Evolutionary conservation across 352 stramenopile species (phyloP), one percentile per base, ranked within the genome.

Genomic region (Thalassiosira hispida): DNA sequence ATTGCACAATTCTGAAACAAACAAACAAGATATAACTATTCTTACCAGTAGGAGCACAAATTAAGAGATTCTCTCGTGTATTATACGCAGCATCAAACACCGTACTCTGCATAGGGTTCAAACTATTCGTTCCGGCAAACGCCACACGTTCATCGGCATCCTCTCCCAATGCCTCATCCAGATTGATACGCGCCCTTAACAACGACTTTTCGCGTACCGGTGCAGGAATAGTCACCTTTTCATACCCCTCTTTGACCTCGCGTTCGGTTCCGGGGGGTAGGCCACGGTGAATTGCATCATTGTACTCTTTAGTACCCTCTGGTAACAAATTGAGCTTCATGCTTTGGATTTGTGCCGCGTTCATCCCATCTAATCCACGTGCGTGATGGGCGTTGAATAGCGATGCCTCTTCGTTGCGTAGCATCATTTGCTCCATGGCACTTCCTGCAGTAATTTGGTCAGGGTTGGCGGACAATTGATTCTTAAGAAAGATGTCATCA

Each of bases 21-120:
- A 42, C 20, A 38, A 38, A 8, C 31, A 38, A 38, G 31, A 38
- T n/a, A 38, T 8, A 38, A 38, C 31, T 38, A n/a, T n/a, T 38
- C 96, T 87, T 98, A 96, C 96, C 96, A 11, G 92, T 96, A 0
- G 91, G 92, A 44, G 91, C 88, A 77, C 91, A 96, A 44, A 99
- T 96, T 23, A 99, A 88, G 22, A 91, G 59, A 83, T 99, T 99
- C 81, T 99, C 96, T 55, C 98, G 96, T 60, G 93, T 96, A 60
- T 96, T 91, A 86, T 98, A 99, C 0, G 97, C 97, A 0, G 91
- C 94, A 22, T 98, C 89, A 86, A 98, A 99, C 7, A 99, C 95
- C 70, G 96, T 96, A 7, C 92, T 98, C 91, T 99, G 98, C 85
- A 99, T 95, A 2, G 96, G 96, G 85, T 99, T 99, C 14, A 99